A percentile compares a stretch with the other conserved stretches of the same genome.
phyloP scores from a whole-genome alignment of 164 flowering plant species.

The Paratinospora sagittata region DNA sequence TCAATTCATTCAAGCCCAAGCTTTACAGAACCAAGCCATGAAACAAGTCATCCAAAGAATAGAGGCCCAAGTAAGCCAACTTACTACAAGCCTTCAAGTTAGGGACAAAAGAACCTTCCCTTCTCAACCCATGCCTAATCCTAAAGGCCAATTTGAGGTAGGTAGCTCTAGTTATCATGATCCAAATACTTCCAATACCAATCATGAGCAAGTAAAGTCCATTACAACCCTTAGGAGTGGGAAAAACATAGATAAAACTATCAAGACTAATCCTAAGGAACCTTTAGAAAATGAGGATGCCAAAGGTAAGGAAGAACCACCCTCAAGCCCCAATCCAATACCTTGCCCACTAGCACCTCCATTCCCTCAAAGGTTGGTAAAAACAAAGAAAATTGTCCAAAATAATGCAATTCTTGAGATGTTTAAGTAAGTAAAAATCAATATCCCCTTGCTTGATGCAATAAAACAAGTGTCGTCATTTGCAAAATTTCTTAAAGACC shows the following conservation, averaged over 20 bases:
- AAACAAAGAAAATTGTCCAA: background rate
- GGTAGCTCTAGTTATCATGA: background rate
- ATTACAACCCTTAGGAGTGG: background rate
- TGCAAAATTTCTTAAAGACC: constrained; percentile 1
- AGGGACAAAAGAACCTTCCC: background rate
- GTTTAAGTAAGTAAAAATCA: background rate
- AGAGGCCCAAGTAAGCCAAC: background rate
- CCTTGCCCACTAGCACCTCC: background rate
- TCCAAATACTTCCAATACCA: background rate
- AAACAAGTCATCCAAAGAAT: too few species aligned
- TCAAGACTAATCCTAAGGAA: background rate
- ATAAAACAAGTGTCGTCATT: background rate
- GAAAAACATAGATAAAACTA: background rate
- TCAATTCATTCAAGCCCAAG: background rate
- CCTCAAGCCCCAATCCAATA: too few species aligned
- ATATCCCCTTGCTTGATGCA: background rate
- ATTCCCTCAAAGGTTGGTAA: background rate
- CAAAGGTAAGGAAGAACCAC: too few species aligned
- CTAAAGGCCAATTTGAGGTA: background rate
- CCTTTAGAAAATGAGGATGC: background rate
- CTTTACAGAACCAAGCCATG: background rate
- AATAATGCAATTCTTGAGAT: background rate
- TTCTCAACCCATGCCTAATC: background rate
- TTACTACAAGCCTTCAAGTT: background rate
- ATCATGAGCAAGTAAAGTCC: background rate